Conservation (phyloP, 371 early-diverging fungal species). For the Enterospora canceri region DNA sequence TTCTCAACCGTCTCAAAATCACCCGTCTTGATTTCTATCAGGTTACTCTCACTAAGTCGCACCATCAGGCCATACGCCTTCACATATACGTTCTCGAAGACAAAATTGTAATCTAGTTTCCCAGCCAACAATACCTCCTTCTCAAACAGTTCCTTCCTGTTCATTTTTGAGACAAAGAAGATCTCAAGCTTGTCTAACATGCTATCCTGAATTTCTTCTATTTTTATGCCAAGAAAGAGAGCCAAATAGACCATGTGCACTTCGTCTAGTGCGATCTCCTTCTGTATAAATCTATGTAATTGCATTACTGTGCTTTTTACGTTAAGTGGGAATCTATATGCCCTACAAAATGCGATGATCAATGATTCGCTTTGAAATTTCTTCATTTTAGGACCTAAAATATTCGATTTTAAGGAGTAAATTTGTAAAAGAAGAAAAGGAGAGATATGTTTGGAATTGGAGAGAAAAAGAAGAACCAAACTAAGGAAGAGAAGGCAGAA, state of each 20-base stretch:
- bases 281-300: constrained; percentile 2
- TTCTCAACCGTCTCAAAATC: background rate
- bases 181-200: background rate
- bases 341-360: constrained; percentile 5
- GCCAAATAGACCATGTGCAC: background rate
- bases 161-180: background rate
- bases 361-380: background rate
- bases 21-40: background rate
- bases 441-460: constrained; percentile 9
- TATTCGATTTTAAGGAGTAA: background rate
- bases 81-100: background rate
- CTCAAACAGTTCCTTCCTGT: background rate
- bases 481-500: background rate
- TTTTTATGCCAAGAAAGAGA: background rate
- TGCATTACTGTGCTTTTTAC: constrained; percentile 30
- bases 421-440: background rate
- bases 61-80: background rate
- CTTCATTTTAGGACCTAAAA: background rate
- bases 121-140: background rate
- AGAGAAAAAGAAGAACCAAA: background rate
- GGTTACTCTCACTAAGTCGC: background rate
- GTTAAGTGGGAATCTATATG: constrained; percentile 6
- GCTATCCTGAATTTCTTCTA: background rate
- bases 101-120: background rate
- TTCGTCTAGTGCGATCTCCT: background rate